Evolutionary conservation across 768 basidiomycete genomes (phyloP), one percentile per base, ranked within the genome.

Genomic region (Tylopilus subfusipes): DNA sequence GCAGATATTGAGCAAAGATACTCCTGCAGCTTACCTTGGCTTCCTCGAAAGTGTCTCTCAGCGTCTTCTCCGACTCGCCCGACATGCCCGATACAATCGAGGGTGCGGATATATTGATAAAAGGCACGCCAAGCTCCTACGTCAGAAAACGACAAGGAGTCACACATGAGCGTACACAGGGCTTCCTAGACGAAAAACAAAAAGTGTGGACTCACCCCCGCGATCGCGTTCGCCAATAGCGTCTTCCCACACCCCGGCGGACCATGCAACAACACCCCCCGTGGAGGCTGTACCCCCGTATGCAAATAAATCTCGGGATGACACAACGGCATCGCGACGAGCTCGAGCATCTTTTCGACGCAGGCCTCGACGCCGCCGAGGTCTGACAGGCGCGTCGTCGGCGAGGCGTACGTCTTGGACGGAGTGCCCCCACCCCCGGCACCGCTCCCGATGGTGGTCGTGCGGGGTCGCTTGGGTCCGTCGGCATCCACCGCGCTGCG

Each of bases 211-310:
- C 85, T 66, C 65, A 94, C 95, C 52, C 97, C 97, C 43, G 95
- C 95, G 54, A 98, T 90, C 18, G 95, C 97, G 68, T 94, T 88
- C 14, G 95, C 96, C 19, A 98, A 72, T 59, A 96, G 72, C 0
- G 97, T 98, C 74, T 99, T 99, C 5, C 97, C 97, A 63, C 95
- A 98, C 14, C 96, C 97, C 0, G 96, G 94, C 6, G 97, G 96
- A 2, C 97, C 97, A 69, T 98, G 90, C 10, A 99, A 71, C 21
- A 99, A 71, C 0, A 99, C 93, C 12, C 97, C 97, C 44, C 95
- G 75, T 1, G 96, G 94, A 5, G 95, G 88, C 58, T 90, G 87
- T 3, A 97, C 88, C 2, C 97, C 96, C 0, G 93, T 95, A 59
- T 94, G 88, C 5, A 91, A 72, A 73, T 98, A 98, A 8, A 99